Percentiles rank a stretch among this genome's conserved stretches.
Evolutionary conservation across 2,329 filamentous ascomycete species (phyloP).

Genomic region (Aureobasidium pullulans): DNA sequence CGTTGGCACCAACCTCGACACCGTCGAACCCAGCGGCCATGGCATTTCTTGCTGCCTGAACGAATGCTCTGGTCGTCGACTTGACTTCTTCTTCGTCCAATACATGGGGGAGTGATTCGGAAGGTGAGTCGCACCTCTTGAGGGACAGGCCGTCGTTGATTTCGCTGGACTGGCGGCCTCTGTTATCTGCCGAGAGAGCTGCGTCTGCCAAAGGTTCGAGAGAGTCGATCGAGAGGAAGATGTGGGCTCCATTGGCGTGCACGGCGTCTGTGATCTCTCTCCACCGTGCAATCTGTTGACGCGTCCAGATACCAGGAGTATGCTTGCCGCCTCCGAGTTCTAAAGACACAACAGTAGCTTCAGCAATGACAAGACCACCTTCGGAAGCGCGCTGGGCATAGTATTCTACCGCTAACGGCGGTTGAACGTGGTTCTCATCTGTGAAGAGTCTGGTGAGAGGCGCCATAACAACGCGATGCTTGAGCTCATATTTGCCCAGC

Average conservation of each 20-base stretch:
- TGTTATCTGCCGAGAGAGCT: conserved; percentile 24
- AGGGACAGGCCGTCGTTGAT: conserved; percentile 11
- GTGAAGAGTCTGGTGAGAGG: conserved; percentile 47
- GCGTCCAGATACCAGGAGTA: conserved; percentile 51
- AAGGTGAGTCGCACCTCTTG: conserved; percentile 15
- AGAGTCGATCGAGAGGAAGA: conserved; percentile 57
- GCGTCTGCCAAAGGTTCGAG: conserved; percentile 49
- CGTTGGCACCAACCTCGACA: conserved; percentile 43
- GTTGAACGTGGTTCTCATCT: conserved; percentile 41
- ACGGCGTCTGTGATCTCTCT: conserved; percentile 54
- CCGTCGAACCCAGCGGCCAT: conserved; percentile 53
- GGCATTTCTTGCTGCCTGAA: conserved; percentile 37
- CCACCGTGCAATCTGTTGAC: conserved; percentile 53
- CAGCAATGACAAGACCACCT: conserved; percentile 52
- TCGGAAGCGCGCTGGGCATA: conserved; percentile 24
- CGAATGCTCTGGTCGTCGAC: conserved; percentile 30
- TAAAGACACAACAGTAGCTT: conserved; percentile 46
- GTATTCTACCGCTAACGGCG: conserved; percentile 12
- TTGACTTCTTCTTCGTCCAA: conserved; percentile 34
- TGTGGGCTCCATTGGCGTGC: conserved; percentile 53
- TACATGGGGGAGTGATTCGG: conserved; percentile 22
- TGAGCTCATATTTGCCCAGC: conserved; percentile 35
- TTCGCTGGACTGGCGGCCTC: conserved; percentile 26
- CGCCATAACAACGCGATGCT: conserved; percentile 47
- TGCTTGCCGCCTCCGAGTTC: conserved; percentile 43